phyloP scores from a whole-genome alignment of 2,329 filamentous ascomycete genomes.

The Pyricularia pennisetigena region DNA sequence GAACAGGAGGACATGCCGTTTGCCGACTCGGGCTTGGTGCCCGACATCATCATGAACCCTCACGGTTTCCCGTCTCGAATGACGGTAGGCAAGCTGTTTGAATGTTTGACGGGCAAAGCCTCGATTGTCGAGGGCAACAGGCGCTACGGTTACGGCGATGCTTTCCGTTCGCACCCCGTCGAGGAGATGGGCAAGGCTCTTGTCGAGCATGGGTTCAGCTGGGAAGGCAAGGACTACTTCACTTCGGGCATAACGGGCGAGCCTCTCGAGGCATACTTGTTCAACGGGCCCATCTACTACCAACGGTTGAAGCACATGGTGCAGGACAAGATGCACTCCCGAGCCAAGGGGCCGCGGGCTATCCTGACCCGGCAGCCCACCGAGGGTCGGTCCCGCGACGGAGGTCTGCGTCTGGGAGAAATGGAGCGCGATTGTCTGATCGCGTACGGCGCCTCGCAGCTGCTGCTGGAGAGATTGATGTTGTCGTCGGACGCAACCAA shows the following conservation, averaged over 20 bases:
- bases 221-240: slow-evolving; percentile 95
- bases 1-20: slow-evolving; percentile 97
- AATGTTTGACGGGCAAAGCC: slow-evolving; percentile 89
- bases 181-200: slow-evolving; percentile 83
- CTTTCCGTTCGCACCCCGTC: slow-evolving; percentile 74
- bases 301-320: slow-evolving; percentile 99
- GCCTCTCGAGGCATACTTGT: slow-evolving; percentile 88
- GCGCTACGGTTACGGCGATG: slow-evolving; percentile 74
- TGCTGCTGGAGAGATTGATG: slow-evolving; percentile 91
- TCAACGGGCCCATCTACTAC: slow-evolving; percentile 98
- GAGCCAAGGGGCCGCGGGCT: slow-evolving; percentile 78
- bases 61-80: slow-evolving; percentile 99
- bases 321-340: slow-evolving; percentile 98
- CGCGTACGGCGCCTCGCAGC: slow-evolving; percentile 87
- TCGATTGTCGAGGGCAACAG: slow-evolving; percentile 76
- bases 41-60: slow-evolving; percentile 99
- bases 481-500: slow-evolving; percentile 81
- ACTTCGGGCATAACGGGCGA: slow-evolving; percentile 94
- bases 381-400: slow-evolving; percentile 85
- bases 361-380: slow-evolving; percentile 93
- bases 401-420: slow-evolving; percentile 87
- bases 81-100: slow-evolving; percentile 97
- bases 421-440: slow-evolving; percentile 99
- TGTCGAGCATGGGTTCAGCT: slow-evolving; percentile 83
- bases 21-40: slow-evolving; percentile 79